A percentile compares a stretch with the other conserved stretches of the same genome.
These are phyloP conservation scores for Petunia axillaris DNA, from an alignment of 257 asterid species.

Conservation along the genomic window DNA sequence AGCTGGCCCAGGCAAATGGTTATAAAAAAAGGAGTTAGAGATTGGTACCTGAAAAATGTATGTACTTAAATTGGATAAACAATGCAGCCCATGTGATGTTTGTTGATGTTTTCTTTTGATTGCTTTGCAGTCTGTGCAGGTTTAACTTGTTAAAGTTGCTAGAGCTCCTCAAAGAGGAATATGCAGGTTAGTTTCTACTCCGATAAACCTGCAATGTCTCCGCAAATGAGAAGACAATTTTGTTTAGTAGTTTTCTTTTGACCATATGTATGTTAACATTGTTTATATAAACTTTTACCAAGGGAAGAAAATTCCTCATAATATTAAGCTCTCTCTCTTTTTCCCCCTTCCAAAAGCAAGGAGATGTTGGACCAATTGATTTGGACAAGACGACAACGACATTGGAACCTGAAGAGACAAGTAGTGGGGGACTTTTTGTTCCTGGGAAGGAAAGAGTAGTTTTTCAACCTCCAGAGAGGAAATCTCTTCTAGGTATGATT, in stretches of 20 bases:
- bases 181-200: constrained; percentile 31
- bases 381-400: constrained; percentile 52
- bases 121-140: neutral
- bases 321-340: neutral
- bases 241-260: neutral
- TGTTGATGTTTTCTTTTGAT: neutral
- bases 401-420: constrained; percentile 63
- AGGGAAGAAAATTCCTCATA: neutral
- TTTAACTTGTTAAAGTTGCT: neutral
- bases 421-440: constrained; percentile 62
- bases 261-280: neutral
- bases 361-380: constrained; percentile 41
- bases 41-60: too few relatives aligned
- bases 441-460: constrained; percentile 71
- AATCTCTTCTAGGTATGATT: constrained; percentile 70
- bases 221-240: neutral
- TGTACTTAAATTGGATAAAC: neutral
- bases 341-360: constrained; percentile 35
- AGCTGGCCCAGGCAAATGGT: too few relatives aligned
- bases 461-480: constrained; percentile 64
- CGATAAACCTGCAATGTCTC: neutral
- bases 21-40: too few relatives aligned
- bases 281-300: neutral
- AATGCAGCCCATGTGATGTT: neutral
- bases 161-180: constrained; percentile 10